These are phyloP conservation scores for Auxenochlorella protothecoides DNA, from an alignment of 139 green algal genomes.

Conservation along the genomic window DNA sequence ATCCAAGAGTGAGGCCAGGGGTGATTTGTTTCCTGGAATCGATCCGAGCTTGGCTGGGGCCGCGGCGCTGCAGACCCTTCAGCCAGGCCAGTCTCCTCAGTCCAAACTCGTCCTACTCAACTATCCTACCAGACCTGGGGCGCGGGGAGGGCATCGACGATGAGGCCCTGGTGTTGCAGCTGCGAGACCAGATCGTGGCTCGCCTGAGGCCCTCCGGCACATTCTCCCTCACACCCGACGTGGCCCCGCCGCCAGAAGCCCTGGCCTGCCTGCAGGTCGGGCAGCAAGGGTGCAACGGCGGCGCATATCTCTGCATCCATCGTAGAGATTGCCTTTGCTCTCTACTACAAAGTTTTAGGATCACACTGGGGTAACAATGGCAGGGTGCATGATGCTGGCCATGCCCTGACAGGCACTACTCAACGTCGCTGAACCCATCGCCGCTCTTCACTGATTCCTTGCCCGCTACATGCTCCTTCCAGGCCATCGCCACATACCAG, in stretches of 20 bases:
- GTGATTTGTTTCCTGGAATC: too few species aligned
- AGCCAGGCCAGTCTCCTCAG: too few species aligned
- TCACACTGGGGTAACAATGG: too few species aligned
- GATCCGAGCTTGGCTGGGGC: too few species aligned
- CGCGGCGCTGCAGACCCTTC: too few species aligned
- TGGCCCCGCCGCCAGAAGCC: conserved; percentile 12
- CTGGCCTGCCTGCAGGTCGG: conserved; percentile 10
- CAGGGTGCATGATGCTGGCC: too few species aligned
- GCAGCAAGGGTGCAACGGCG: not conserved
- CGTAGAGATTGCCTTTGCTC: not conserved
- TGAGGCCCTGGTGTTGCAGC: conserved; percentile 7
- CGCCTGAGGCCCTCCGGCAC: conserved; percentile 1
- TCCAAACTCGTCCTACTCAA: not conserved
- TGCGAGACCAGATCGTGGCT: conserved; percentile 13
- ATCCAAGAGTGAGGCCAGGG: too few species aligned
- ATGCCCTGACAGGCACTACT: too few species aligned
- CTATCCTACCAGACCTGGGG: not conserved
- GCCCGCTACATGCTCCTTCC: not conserved
- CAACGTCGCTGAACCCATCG: too few species aligned
- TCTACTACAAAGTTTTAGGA: not conserved
- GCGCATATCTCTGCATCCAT: not conserved
- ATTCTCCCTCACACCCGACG: not conserved
- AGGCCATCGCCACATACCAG: conserved; percentile 51
- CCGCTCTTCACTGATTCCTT: not conserved
- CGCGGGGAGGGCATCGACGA: not conserved